Percentiles rank a stretch among this genome's conserved stretches.
phyloP scores from a whole-genome alignment of 2,329 filamentous ascomycete genomes.

The Sarocladium oryzae region DNA sequence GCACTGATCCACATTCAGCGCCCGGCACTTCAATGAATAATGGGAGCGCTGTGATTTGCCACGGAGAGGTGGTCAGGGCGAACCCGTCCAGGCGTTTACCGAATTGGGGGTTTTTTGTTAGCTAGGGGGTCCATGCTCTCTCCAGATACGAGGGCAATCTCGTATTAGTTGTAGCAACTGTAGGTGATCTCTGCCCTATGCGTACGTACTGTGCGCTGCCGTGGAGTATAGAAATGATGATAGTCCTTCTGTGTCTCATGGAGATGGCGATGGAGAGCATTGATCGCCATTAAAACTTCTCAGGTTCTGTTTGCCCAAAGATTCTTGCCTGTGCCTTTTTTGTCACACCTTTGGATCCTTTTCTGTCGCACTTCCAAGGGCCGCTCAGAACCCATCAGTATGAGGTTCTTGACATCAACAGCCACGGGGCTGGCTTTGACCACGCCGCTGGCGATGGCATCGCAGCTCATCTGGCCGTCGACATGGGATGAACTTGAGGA shows the following conservation, averaged over 20 bases:
- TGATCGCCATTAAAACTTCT: too few relatives aligned
- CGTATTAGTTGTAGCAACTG: not conserved
- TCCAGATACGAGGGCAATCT: not conserved
- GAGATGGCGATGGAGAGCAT: too few relatives aligned
- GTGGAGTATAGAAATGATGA: not conserved
- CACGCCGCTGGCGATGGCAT: conserved; percentile 10
- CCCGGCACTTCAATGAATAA: not conserved
- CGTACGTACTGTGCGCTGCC: not conserved
- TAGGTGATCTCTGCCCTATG: too few relatives aligned
- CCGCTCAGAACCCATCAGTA: not conserved
- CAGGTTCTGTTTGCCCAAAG: too few relatives aligned
- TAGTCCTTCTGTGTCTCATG: too few relatives aligned
- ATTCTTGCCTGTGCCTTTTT: too few relatives aligned
- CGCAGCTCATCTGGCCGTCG: conserved; percentile 16
- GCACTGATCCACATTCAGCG: too few relatives aligned
- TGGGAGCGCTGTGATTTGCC: conserved; percentile 4
- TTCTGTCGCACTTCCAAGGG: not conserved
- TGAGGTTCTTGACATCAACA: not conserved
- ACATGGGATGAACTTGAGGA: conserved; percentile 17
- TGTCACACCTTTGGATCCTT: not conserved
- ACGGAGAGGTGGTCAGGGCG: too few relatives aligned
- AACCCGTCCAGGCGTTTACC: not conserved
- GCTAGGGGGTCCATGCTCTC: not conserved
- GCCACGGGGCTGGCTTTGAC: not conserved
- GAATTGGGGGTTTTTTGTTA: too few relatives aligned